A percentile compares a stretch with the other conserved stretches of the same genome.
These are phyloP conservation scores for Nothomitra cinnamomea DNA, from an alignment of 2,329 filamentous ascomycete genomes.

Conservation along the genomic window DNA sequence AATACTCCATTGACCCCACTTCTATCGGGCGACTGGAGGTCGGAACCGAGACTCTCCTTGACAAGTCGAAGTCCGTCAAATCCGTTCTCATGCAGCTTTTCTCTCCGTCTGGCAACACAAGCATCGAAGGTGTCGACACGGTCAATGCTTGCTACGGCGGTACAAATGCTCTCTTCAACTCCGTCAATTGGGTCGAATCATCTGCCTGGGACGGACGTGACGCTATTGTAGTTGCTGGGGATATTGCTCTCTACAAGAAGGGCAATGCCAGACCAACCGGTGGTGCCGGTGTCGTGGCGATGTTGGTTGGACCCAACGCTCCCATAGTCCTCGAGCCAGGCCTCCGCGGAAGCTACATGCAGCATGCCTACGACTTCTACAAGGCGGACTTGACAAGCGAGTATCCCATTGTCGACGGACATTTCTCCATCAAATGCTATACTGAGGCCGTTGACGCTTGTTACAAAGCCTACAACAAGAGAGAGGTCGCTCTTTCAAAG, in stretches of 20 bases:
- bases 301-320: conserved; percentile 64
- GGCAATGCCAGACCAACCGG: conserved; percentile 66
- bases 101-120: conserved; percentile 53
- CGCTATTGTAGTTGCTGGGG: conserved; percentile 62
- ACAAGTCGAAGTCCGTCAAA: conserved; percentile 88
- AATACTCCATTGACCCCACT: conserved; percentile 67
- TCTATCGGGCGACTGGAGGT: conserved; percentile 69
- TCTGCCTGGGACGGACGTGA: conserved; percentile 75
- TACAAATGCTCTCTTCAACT: conserved; percentile 72
- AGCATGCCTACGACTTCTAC: conserved; percentile 79
- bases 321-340: conserved; percentile 63
- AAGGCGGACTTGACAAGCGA: conserved; percentile 79
- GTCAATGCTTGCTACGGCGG: conserved; percentile 78
- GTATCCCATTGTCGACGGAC: conserved; percentile 72
- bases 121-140: conserved; percentile 68
- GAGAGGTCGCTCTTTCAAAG: conserved; percentile 43
- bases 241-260: conserved; percentile 76
- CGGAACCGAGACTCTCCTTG: conserved; percentile 69
- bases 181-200: conserved; percentile 72
- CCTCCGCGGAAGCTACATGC: conserved; percentile 64
- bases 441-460: conserved; percentile 62
- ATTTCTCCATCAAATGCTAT: conserved; percentile 72
- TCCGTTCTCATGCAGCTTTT: conserved; percentile 78
- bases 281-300: conserved; percentile 61
- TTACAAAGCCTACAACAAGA: conserved; percentile 65